Base-by-base conservation (phyloP, 805 yeast species). In the Yarrowia keelungensis region DNA sequence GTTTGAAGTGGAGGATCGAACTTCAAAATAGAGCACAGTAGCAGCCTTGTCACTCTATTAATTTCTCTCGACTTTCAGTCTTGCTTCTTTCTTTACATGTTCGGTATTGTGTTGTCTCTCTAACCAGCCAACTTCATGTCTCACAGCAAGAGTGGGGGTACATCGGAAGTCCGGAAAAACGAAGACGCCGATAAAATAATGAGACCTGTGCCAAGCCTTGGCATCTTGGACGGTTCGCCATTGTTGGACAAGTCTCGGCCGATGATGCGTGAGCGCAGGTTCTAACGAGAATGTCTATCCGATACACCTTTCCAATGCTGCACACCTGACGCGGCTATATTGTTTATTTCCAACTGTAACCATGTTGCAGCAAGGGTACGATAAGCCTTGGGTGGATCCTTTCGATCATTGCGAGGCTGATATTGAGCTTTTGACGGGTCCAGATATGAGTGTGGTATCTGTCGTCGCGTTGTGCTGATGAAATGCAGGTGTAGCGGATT, bases 311-410 rank as follows among this genome's bases (percentile, higher is more conserved):
- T 26, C 39, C 39, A 10, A 7, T 38, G 12, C 39, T 9, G 14
- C 47, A 9, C 32, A 19, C 49, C 14, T 12, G 32, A 46, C 51
- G n/a, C 51, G 51, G 51, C 51, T 47, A 14, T 15, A 14, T 12
- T 47, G 51, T 47, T 47, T 47, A 47, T 47, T 47, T 47, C 16
- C 51, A 22, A 47, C 51, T 47, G 51, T 47, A 47, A 47, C 51
- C 12, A 12, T 47, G 51, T 46, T 12, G 50, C n/a, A 26, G 47
- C 26, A 26, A 11, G 36, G 12, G 14, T 26, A 26, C 7, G 9
- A 22, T 19, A 19, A 16, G 36, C 15, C 5, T 47, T 47, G 38
- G 36, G 39, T 38, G 39, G 39, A 10, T 38, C 39, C 12, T 38
- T 38, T 9, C 11, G 39, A 38, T 38, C 39, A 8, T 10, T 11